Percentiles rank a stretch among this genome's conserved stretches.
phyloP scores from a whole-genome alignment of 2,329 filamentous ascomycete species.

The Mariannaea elegans region DNA sequence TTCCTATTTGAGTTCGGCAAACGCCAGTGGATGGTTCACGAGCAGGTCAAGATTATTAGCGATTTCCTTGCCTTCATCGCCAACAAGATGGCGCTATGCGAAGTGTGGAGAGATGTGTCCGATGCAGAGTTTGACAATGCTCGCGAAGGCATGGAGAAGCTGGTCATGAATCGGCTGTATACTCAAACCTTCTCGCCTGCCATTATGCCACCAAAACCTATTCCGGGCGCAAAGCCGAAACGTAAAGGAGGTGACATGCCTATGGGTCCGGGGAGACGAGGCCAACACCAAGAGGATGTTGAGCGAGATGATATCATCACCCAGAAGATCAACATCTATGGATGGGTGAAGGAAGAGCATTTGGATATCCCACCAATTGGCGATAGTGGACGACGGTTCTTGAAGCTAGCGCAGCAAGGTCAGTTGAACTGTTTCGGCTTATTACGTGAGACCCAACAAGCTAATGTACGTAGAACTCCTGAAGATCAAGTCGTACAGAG shows the following conservation, averaged over 20 bases:
- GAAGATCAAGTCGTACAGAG: conserved; percentile 96
- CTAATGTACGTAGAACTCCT: conserved; percentile 74
- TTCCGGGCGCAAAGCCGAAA: conserved; percentile 73
- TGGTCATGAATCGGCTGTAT: conserved; percentile 98
- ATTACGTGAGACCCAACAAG: conserved; percentile 17
- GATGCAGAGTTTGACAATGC: conserved; percentile 99
- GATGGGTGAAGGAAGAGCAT: conserved; percentile 93
- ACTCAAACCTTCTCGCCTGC: conserved; percentile 95
- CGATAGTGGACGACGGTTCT: conserved; percentile 87
- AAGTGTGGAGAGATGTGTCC: conserved; percentile 95
- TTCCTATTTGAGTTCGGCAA: conserved; percentile 96
- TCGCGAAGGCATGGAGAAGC: conserved; percentile 97
- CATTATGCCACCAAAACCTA: conserved; percentile 82
- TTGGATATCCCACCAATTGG: conserved; percentile 88
- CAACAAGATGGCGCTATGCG: conserved; percentile 97
- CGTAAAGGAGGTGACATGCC: conserved; percentile 73
- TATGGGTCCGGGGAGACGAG: conserved; percentile 83
- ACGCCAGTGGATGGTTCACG: conserved; percentile 99
- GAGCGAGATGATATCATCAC: conserved; percentile 95
- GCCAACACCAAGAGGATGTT: conserved; percentile 97
- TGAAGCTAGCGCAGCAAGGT: conserved; percentile 90
- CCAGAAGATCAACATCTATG: conserved; percentile 96
- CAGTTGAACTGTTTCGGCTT: conserved; percentile 26
- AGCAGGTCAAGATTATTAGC: conserved; percentile 98
- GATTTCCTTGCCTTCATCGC: conserved; percentile 97